A percentile compares a stretch with the other conserved stretches of the same genome.
phyloP scores from a whole-genome alignment of 139 green algal genomes.

The Tetradesmus lagerheimii region DNA sequence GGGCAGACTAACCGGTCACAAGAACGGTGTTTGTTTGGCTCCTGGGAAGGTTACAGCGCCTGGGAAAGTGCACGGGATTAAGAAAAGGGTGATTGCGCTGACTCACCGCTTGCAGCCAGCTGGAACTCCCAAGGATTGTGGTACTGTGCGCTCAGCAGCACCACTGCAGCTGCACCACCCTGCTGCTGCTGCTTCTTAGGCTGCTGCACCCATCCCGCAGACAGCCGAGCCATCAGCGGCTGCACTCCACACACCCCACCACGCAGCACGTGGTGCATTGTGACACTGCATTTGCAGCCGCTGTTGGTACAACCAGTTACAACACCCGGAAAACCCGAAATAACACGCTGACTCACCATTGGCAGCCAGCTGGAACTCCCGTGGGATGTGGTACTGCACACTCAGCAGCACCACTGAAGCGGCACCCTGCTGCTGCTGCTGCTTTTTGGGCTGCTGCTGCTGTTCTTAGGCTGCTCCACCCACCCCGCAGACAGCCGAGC shows the following conservation, averaged over 20 bases:
- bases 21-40: no score
- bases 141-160: conserved; percentile 31
- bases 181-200: not conserved
- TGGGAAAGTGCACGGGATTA: no score
- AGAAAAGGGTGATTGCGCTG: no score
- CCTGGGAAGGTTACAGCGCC: no score
- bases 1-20: no score
- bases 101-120: conserved; percentile 18
- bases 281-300: no score
- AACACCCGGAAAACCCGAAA: no score
- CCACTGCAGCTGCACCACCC: conserved; percentile 5
- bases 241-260: no score
- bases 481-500: not conserved
- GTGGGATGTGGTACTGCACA: conserved; percentile 18
- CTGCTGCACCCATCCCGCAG: not conserved
- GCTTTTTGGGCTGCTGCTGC: no score
- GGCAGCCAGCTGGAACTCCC: conserved; percentile 16
- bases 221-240: conserved; percentile 36
- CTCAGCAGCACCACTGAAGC: conserved; percentile 30
- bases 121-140: conserved; percentile 15
- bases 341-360: conserved; percentile 16
- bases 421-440: not conserved
- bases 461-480: not conserved
- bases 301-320: no score
- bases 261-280: no score